Conservation (phyloP, 768 basidiomycete species). For the Suillus decipiens region DNA sequence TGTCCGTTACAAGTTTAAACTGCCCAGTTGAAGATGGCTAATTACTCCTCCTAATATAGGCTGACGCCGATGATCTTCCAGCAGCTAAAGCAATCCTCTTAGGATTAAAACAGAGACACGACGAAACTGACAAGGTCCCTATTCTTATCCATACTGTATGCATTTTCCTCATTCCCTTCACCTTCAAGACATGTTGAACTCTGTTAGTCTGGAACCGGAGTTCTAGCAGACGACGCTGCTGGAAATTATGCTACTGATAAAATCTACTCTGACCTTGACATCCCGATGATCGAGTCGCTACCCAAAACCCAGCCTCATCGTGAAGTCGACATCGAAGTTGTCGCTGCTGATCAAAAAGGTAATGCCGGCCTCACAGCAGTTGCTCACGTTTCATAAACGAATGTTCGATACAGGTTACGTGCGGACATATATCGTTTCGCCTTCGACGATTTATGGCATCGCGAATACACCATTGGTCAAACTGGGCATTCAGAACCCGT, state of each 20-base stretch:
- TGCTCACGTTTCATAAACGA: constrained; percentile 11
- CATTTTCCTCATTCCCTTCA: not conserved
- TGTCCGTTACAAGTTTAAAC: constrained; percentile 21
- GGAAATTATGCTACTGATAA: constrained; percentile 40
- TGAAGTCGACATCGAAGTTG: constrained; percentile 47
- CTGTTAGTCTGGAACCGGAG: constrained; percentile 47
- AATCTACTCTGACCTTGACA: constrained; percentile 53
- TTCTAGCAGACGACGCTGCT: constrained; percentile 32
- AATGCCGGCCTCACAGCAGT: not conserved
- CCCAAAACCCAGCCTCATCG: constrained; percentile 49
- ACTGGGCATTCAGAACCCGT: constrained; percentile 51
- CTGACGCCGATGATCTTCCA: constrained; percentile 44
- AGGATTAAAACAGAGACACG: constrained; percentile 49
- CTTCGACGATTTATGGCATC: constrained; percentile 60
- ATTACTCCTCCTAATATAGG: too few relatives aligned
- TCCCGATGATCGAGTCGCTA: constrained; percentile 44
- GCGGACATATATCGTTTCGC: constrained; percentile 51
- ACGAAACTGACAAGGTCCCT: constrained; percentile 40
- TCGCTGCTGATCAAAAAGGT: constrained; percentile 53
- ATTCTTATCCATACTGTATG: constrained; percentile 63
- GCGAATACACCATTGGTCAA: constrained; percentile 49
- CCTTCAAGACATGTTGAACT: constrained; percentile 15
- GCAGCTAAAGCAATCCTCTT: constrained; percentile 46
- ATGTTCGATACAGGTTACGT: constrained; percentile 47
- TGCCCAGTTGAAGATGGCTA: not conserved